A percentile compares a stretch with the other conserved stretches of the same genome.
Conservation (phyloP, 2,329 filamentous ascomycete species). For the Lasiodiplodia theobromae region DNA sequence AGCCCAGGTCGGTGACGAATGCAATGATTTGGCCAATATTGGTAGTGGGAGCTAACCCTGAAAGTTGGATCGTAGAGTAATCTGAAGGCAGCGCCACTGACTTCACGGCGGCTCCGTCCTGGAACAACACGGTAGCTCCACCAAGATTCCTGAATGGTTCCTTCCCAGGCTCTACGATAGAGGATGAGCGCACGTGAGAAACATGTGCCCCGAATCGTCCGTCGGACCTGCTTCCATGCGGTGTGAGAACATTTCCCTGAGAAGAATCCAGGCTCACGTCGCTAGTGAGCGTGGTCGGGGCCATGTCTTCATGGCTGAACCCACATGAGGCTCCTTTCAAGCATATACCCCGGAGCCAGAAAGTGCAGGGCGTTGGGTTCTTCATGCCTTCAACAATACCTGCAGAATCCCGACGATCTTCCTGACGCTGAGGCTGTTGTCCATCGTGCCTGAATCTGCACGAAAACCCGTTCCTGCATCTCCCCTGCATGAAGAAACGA, state of each 20-base stretch:
- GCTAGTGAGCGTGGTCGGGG: too few species aligned
- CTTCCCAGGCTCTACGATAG: too few species aligned
- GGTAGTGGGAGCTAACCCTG: neutral
- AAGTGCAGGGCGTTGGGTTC: too few species aligned
- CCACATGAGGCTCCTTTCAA: neutral
- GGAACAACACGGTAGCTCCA: neutral
- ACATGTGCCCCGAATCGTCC: too few species aligned
- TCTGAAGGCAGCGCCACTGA: neutral
- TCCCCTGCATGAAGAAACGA: neutral
- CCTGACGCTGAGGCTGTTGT: neutral
- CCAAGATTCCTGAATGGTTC: neutral
- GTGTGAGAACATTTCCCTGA: neutral
- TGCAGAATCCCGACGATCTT: neutral
- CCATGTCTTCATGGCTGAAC: neutral
- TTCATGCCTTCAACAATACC: too few species aligned
- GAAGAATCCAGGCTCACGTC: too few species aligned
- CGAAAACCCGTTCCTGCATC: neutral
- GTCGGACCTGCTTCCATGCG: too few species aligned
- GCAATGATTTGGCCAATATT: neutral
- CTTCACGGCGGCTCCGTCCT: neutral
- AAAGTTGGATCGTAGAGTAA: neutral
- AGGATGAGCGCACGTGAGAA: too few species aligned
- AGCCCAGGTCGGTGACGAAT: neutral
- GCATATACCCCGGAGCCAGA: neutral
- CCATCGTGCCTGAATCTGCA: neutral